These are phyloP conservation scores for Aristolochia contorta DNA, from an alignment of 164 flowering plant genomes.

Conservation along the genomic window DNA sequence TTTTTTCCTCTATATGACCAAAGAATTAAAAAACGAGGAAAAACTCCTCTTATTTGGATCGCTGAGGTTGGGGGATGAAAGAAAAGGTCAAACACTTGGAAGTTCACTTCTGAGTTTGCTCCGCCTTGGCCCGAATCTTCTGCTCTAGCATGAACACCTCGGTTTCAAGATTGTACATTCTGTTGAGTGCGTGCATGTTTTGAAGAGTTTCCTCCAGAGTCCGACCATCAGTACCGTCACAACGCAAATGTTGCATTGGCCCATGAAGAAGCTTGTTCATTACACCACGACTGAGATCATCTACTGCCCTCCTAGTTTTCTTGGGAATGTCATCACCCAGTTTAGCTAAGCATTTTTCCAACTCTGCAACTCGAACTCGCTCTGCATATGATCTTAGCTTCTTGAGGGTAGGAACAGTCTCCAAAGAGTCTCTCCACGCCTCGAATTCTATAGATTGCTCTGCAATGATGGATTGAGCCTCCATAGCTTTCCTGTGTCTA, in stretches of 20 bases:
- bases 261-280: conserved; percentile 94
- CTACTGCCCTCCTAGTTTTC: conserved; percentile 65
- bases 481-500: conserved; percentile 81
- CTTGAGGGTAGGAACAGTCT: conserved; percentile 95
- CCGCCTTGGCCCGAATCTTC: conserved; percentile 79
- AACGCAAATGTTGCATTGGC: conserved; percentile 94
- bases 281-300: conserved; percentile 86
- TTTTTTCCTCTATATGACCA: background rate
- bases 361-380: conserved; percentile 62
- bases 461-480: conserved; percentile 71
- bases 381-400: conserved; percentile 85
- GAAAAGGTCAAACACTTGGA: too few relatives aligned
- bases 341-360: conserved; percentile 82
- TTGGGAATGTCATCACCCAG: conserved; percentile 73
- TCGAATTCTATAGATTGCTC: conserved; percentile 82
- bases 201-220: conserved; percentile 79
- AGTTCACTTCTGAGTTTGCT: conserved; percentile 42
- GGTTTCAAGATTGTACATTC: conserved; percentile 82
- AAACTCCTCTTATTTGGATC: background rate
- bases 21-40: background rate
- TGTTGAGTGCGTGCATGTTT: conserved; percentile 91
- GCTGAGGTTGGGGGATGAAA: background rate
- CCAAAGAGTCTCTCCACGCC: conserved; percentile 94
- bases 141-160: conserved; percentile 71
- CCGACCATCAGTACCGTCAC: conserved; percentile 85